Evolutionary conservation across 1,139 yeast species (phyloP).

Genomic region (Candida sanyaensis): DNA sequence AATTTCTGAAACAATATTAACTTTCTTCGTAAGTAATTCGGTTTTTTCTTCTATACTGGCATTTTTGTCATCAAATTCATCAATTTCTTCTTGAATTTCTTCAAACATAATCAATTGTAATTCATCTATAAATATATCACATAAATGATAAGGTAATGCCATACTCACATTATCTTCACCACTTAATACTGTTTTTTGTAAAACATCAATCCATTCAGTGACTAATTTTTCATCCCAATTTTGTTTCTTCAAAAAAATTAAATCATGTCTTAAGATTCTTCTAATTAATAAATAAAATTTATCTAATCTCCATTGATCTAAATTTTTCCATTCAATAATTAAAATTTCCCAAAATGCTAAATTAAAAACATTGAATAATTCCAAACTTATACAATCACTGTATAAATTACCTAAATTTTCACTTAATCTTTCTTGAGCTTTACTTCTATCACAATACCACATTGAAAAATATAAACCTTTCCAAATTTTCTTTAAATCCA

Average conservation of each 20-base stretch:
- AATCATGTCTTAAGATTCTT: slow-evolving; percentile 67
- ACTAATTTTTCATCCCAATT: slow-evolving; percentile 60
- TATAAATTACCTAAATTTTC: slow-evolving; percentile 67
- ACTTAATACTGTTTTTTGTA: slow-evolving; percentile 50
- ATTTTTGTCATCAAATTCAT: slow-evolving; percentile 27
- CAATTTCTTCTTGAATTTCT: slow-evolving; percentile 44
- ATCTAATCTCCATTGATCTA: slow-evolving; percentile 87
- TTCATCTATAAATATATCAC: slow-evolving; percentile 86
- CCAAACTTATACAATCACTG: slow-evolving; percentile 36
- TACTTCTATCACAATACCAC: slow-evolving; percentile 96
- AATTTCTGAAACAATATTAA: slow-evolving; percentile 37
- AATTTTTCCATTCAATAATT: slow-evolving; percentile 77
- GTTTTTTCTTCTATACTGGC: slow-evolving; percentile 27
- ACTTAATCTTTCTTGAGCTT: slow-evolving; percentile 87
- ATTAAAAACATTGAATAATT: slow-evolving; percentile 43
- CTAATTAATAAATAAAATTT: slow-evolving; percentile 82
- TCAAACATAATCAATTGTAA: slow-evolving; percentile 65
- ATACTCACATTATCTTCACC: slow-evolving; percentile 63
- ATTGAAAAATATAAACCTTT: slow-evolving; percentile 88
- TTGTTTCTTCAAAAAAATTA: slow-evolving; percentile 54
- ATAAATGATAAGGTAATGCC: slow-evolving; percentile 82
- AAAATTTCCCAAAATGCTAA: slow-evolving; percentile 84
- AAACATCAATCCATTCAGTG: slow-evolving; percentile 43
- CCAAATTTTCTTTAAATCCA: slow-evolving; percentile 85
- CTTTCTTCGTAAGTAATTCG: slow-evolving; percentile 24